phyloP scores from a whole-genome alignment of 73 alveolate species.

The Loxodes magnus region DNA sequence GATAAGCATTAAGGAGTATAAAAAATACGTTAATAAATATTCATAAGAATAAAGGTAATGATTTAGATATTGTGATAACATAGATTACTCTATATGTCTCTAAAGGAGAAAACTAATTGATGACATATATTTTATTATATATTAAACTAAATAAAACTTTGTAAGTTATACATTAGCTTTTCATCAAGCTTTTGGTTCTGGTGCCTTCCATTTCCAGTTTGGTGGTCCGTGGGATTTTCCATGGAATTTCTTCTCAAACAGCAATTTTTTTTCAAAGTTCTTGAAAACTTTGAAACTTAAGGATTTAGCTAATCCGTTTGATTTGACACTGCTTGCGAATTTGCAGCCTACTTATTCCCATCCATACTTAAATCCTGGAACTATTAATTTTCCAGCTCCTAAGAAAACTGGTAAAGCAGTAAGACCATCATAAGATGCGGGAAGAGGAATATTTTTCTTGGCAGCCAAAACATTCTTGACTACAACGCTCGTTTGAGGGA shows the following conservation, averaged over 20 bases:
- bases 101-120: too few species aligned
- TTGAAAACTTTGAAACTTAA: not conserved
- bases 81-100: too few species aligned
- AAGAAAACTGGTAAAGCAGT: slow-evolving; percentile 12
- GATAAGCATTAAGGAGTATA: too few species aligned
- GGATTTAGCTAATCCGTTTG: not conserved
- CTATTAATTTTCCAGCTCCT: slow-evolving; percentile 1
- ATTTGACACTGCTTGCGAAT: not conserved
- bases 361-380: slow-evolving; percentile 16
- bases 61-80: too few species aligned
- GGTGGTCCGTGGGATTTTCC: slow-evolving; percentile 15
- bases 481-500: slow-evolving; percentile 9
- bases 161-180: too few species aligned
- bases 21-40: too few species aligned
- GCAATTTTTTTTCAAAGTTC: not conserved
- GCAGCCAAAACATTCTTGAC: not conserved
- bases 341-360: slow-evolving; percentile 1
- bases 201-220: too few species aligned
- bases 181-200: too few species aligned
- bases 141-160: too few species aligned
- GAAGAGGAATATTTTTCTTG: not conserved
- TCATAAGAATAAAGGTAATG: too few species aligned
- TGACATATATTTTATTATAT: too few species aligned
- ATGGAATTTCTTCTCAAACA: slow-evolving; percentile 5
- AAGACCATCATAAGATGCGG: not conserved